Percentiles rank a stretch among this genome's conserved stretches.
Evolutionary conservation across 164 flowering plant species (phyloP).

Genomic region (Brasenia schreberi): DNA sequence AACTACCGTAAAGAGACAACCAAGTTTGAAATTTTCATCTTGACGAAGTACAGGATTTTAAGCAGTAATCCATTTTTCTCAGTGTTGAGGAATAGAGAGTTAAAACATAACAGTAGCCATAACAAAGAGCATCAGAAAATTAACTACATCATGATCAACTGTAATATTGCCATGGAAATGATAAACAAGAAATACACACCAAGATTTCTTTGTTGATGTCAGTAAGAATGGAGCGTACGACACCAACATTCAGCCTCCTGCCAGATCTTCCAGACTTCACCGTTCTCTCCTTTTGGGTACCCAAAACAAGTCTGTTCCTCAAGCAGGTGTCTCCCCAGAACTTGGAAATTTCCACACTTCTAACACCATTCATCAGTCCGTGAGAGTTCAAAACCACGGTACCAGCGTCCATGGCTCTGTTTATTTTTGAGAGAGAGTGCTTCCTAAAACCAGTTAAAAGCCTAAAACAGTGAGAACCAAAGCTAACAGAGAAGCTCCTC

Average conservation of each 20-base stretch:
- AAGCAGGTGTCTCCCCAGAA: constrained; percentile 36
- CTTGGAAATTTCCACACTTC: constrained; percentile 11
- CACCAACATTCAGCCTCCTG: constrained; percentile 31
- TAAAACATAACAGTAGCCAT: no score
- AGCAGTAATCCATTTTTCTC: no score
- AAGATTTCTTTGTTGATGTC: constrained; percentile 30
- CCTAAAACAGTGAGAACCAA: neutral
- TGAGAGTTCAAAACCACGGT: constrained; percentile 21
- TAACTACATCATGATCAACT: no score
- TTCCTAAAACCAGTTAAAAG: neutral
- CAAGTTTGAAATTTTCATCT: no score
- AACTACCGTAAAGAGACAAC: no score
- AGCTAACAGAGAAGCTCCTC: neutral
- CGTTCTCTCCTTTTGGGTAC: constrained; percentile 13
- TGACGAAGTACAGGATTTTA: no score
- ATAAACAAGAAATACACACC: constrained; percentile 20
- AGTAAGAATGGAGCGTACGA: constrained; percentile 43
- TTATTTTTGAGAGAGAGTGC: no score
- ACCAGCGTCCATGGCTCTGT: constrained; percentile 34
- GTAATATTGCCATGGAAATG: neutral
- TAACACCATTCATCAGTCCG: constrained; percentile 6
- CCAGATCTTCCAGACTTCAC: constrained; percentile 15
- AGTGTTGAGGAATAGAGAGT: no score
- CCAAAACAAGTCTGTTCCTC: constrained; percentile 13
- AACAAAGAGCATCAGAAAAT: no score